Evolutionary conservation across 2,329 filamentous ascomycete species (phyloP).

Genomic region (Penicillium sp.): DNA sequence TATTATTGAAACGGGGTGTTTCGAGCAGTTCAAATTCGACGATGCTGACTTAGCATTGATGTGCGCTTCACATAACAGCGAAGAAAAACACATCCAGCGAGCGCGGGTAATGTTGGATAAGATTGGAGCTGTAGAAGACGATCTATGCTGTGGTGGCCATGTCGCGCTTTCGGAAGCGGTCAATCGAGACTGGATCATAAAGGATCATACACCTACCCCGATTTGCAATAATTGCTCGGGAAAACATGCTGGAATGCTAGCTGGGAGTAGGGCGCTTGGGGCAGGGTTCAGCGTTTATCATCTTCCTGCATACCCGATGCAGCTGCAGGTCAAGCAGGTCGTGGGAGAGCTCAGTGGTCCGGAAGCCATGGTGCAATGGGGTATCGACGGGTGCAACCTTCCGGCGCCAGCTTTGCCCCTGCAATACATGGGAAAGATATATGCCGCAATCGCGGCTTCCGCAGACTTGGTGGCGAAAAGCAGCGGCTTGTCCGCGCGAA

Average conservation of each 20-base stretch:
- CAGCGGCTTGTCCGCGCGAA: conserved; percentile 23
- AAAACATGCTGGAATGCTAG: conserved; percentile 56
- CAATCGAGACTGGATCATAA: conserved; percentile 47
- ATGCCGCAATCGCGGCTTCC: conserved; percentile 44
- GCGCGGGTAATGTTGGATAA: conserved; percentile 47
- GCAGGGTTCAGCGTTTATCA: conserved; percentile 43
- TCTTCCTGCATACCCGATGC: conserved; percentile 43
- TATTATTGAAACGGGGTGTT: conserved; percentile 48
- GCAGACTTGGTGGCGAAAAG: conserved; percentile 18
- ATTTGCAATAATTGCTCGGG: conserved; percentile 56
- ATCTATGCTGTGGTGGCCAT: conserved; percentile 53
- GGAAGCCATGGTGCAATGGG: conserved; percentile 44
- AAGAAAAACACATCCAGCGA: conserved; percentile 47
- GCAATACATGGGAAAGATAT: conserved; percentile 41
- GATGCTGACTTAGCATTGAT: conserved; percentile 52
- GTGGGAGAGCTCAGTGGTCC: conserved; percentile 45
- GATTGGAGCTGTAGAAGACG: conserved; percentile 36
- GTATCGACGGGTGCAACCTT: conserved; percentile 54
- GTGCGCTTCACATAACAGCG: conserved; percentile 55
- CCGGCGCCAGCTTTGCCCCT: conserved; percentile 52
- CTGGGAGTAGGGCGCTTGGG: conserved; percentile 45
- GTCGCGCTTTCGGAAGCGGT: conserved; percentile 40
- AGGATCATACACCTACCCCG: conserved; percentile 42
- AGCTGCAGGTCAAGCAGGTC: conserved; percentile 43
- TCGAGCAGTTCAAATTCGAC: conserved; percentile 44